Base-by-base conservation (phyloP, 1,284 basidiomycete genomes). In the Ustilago esculenta region DNA sequence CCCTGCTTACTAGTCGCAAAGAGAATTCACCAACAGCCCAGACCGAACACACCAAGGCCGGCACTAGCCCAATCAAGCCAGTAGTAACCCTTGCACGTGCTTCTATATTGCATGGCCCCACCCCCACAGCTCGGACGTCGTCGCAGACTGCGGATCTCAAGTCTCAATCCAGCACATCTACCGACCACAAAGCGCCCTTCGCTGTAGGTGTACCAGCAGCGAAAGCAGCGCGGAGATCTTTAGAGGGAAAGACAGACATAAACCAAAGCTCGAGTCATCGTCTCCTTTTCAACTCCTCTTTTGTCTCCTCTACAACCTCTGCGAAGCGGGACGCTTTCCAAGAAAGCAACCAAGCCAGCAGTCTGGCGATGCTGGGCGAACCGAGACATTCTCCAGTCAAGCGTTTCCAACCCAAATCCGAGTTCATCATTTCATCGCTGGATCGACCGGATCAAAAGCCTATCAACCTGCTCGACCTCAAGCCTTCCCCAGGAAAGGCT, bases 401-500 rank as follows among this genome's bases (percentile, higher is more conserved):
- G 48, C 54, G 66, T 7, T 50, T 69, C 29, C 54, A 63, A 21
- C 27, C 55, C 34, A 69, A 69, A 23, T 52, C 59, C 29, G 59
- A 58, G 25, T 69, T 54, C 48, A 35, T 69, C 44, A 53, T 59
- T 30, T 53, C 55, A 11, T 69, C 66, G 4, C 59, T 55, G 2
- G 66, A 69, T 23, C 50, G 66, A 32, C 66, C 59, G 12, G 66
- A 64, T 45, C 63, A 58, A 18, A 73, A 66, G 23, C 71, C 71
- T 2, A 69, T 73, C 51, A 66, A 73, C 32, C 56, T 73, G 5
- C 53, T 65, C 17, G 61, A 57, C 14, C 60, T 73, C 18, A 69
- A 63, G 29, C 71, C 71, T 2, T 70, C 66, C 17, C 71, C 71
- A 14, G 71, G 71, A 12, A 73, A 73, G 30, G 71, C 71, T 12